Evolutionary conservation across 2,329 filamentous ascomycete species (phyloP).

Genomic region (Simplicillium sp.): DNA sequence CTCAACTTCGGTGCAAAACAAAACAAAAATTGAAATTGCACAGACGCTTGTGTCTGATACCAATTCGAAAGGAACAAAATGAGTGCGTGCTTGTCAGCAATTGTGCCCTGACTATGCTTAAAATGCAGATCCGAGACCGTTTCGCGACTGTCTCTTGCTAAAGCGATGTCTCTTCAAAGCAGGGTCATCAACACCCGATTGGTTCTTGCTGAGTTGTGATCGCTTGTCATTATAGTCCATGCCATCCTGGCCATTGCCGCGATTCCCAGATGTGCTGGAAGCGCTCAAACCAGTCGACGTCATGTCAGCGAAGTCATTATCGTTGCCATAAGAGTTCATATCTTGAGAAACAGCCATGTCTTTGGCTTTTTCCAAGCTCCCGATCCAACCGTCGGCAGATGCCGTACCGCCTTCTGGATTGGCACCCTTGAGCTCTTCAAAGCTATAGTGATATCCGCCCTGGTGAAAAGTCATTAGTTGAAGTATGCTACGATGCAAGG

Average conservation of each 20-base stretch:
- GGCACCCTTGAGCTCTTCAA: slow-evolving; percentile 79
- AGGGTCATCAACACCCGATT: slow-evolving; percentile 43
- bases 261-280: slow-evolving; percentile 59
- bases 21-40: slow-evolving; percentile 2
- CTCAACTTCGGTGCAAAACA: not conserved
- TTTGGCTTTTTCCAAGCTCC: slow-evolving; percentile 75
- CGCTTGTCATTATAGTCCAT: slow-evolving; percentile 42
- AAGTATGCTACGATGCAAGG: too few species aligned
- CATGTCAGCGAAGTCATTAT: slow-evolving; percentile 59
- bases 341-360: slow-evolving; percentile 74
- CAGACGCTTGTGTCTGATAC: not conserved
- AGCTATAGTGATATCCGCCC: slow-evolving; percentile 84
- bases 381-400: slow-evolving; percentile 84
- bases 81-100: too few species aligned
- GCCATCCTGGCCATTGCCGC: slow-evolving; percentile 41
- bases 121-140: slow-evolving; percentile 83
- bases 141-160: slow-evolving; percentile 89
- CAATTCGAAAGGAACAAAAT: not conserved
- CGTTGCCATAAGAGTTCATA: slow-evolving; percentile 54
- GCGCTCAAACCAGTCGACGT: slow-evolving; percentile 68
- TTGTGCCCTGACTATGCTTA: slow-evolving; percentile 24
- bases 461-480: slow-evolving; percentile 28
- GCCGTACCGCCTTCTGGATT: slow-evolving; percentile 51
- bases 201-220: slow-evolving; percentile 50
- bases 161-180: slow-evolving; percentile 57